Evolutionary conservation across 2,329 filamentous ascomycete species (phyloP).

Genomic region (Fusarium zealandicum): DNA sequence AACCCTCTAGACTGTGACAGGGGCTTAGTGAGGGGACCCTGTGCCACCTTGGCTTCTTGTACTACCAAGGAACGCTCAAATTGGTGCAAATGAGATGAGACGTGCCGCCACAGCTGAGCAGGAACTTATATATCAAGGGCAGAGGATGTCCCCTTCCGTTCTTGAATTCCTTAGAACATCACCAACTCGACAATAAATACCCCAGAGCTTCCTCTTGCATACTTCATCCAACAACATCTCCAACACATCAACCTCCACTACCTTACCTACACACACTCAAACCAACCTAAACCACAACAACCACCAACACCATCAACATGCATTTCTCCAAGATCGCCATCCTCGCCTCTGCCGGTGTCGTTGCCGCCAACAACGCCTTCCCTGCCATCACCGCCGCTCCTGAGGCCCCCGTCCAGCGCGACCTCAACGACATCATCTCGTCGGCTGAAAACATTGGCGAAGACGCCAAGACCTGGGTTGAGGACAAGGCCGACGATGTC

Average conservation of each 20-base stretch:
- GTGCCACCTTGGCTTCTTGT: not conserved
- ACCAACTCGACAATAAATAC: slow-evolving; percentile 2
- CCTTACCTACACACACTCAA: not conserved
- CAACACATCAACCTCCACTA: not conserved
- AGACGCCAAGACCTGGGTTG: slow-evolving; percentile 23
- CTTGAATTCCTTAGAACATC: not conserved
- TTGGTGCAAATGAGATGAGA: slow-evolving; percentile 5
- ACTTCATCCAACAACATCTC: not conserved
- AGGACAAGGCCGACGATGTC: slow-evolving; percentile 14
- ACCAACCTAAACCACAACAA: not conserved
- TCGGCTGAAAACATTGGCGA: slow-evolving; percentile 1
- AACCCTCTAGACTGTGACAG: no score
- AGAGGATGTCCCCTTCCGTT: slow-evolving; percentile 3
- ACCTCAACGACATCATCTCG: slow-evolving; percentile 27
- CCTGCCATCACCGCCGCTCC: slow-evolving; percentile 25
- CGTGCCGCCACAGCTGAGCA: not conserved
- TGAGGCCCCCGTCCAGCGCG: slow-evolving; percentile 19
- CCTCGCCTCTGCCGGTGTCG: slow-evolving; percentile 33
- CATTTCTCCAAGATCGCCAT: slow-evolving; percentile 37
- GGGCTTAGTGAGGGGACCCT: not conserved
- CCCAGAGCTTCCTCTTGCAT: not conserved
- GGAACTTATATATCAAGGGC: slow-evolving; percentile 25
- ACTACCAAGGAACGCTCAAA: not conserved
- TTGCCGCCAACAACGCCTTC: slow-evolving; percentile 20
- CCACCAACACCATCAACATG: slow-evolving; percentile 23